These are phyloP conservation scores for Phytophthora meadii DNA, from an alignment of 352 stramenopile species.

Conservation along the genomic window DNA sequence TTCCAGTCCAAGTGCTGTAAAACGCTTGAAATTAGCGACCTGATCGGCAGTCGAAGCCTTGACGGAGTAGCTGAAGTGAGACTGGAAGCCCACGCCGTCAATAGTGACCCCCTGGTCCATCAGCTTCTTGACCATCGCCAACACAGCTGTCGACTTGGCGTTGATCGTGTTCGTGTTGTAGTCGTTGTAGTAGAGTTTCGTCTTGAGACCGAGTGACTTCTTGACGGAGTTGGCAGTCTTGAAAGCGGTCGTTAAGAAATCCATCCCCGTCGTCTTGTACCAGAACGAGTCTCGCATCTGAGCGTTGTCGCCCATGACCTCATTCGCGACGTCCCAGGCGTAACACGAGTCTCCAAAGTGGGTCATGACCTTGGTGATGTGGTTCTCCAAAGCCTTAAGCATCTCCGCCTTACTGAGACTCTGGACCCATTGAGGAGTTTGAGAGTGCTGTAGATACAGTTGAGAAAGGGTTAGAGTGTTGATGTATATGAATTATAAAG, in stretches of 20 bases:
- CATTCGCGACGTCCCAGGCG: constrained; percentile 44
- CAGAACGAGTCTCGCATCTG: constrained; percentile 37
- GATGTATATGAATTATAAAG: no score
- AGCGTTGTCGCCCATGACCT: constrained; percentile 40
- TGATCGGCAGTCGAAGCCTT: constrained; percentile 20
- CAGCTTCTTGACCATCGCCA: constrained; percentile 30
- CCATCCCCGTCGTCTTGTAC: constrained; percentile 42
- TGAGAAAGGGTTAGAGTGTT: not conserved
- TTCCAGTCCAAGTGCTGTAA: constrained; percentile 35
- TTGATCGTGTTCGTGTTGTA: constrained; percentile 44
- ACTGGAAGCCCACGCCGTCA: constrained; percentile 36
- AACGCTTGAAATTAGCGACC: constrained; percentile 28
- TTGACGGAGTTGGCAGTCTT: constrained; percentile 38
- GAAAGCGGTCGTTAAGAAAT: constrained; percentile 40
- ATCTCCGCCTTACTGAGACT: constrained; percentile 30
- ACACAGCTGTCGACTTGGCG: constrained; percentile 35
- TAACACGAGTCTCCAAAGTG: constrained; percentile 42
- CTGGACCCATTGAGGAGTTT: constrained; percentile 37
- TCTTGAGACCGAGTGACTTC: constrained; percentile 31
- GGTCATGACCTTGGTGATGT: constrained; percentile 42
- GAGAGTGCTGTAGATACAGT: constrained; percentile 26
- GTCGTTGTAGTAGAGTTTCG: constrained; percentile 41
- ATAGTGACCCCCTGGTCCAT: constrained; percentile 22
- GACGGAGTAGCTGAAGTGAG: constrained; percentile 18
- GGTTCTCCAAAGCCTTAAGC: constrained; percentile 37